Evolutionary conservation across 805 yeast species (phyloP), one percentile per base, ranked within the genome.

Genomic region (Hermanozyma aechmeae): DNA sequence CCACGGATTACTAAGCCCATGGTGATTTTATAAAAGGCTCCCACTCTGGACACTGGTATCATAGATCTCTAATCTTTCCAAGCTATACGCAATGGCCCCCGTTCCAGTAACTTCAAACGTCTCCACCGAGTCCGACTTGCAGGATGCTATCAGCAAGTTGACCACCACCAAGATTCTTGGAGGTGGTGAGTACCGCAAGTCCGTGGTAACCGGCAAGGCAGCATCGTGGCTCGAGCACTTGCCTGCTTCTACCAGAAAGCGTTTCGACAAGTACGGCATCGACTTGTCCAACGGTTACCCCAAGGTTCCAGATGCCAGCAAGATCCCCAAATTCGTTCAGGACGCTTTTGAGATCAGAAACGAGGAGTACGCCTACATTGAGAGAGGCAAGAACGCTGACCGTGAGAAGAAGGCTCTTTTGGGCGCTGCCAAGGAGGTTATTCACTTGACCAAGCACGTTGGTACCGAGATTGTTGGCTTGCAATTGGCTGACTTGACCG

Each of bases 401-500:
- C 56, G 55, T 6, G 53, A 51, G 24, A 58, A 54, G 46, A 58
- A 49, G 36, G 58, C 60, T 1, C 45, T 64, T 16, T 50, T 64
- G 16, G 50, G 53, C 7, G 68, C 67, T 20, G 68, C 66, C 19
- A 49, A 46, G 18, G 51, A 60, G 32, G 68, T 68, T 15, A 58
- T 39, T 24, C 36, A 68, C 32, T 48, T 68, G 35, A 61, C 72
- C 30, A 61, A 59, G 31, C 58, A 63, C 38, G 46, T 68, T 39
- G 75, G 75, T 28, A 68, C 73, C 11, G 73, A 67, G 36, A 53
- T 68, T 31, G 56, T 60, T 25, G 73, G 73, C 12, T 45, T 68
- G 24, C 69, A 68, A 42, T 45, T 68, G 23, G 45, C 50, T 4
- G 66, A 64, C 18, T 45, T 68, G 32, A 56, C 47, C 23, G 62